Evolutionary conservation across 805 yeast genomes (phyloP).

Genomic region (Wickerhamomyces strasburgensis): DNA sequence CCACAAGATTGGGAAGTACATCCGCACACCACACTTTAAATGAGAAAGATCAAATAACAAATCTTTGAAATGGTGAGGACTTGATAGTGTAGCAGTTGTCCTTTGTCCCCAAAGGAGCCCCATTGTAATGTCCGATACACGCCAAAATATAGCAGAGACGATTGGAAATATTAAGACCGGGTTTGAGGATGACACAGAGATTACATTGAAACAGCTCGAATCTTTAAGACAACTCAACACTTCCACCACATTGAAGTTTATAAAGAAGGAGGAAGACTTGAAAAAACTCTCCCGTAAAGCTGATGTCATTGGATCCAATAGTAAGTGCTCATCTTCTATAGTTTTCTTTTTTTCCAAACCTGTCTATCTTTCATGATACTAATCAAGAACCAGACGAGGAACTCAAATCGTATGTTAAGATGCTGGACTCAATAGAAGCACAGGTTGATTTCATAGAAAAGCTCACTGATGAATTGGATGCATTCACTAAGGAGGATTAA

Average conservation of each 20-base stretch:
- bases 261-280: slow-evolving; percentile 39
- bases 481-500: slow-evolving; percentile 10
- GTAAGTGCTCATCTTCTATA: slow-evolving; percentile 12
- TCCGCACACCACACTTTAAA: slow-evolving; percentile 1
- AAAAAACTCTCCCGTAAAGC: slow-evolving; percentile 23
- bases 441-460: slow-evolving; percentile 15
- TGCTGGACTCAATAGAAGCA: slow-evolving; percentile 11
- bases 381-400: slow-evolving; percentile 29
- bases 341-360: slow-evolving; percentile 2
- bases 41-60: too few species aligned
- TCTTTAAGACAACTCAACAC: slow-evolving; percentile 52
- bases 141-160: slow-evolving; percentile 22
- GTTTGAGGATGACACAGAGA: slow-evolving; percentile 35
- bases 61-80: too few species aligned
- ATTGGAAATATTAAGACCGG: slow-evolving; percentile 30
- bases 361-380: too few species aligned
- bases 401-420: slow-evolving; percentile 14
- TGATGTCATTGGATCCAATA: slow-evolving; percentile 14
- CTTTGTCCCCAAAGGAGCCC: too few species aligned
- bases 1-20: background rate
- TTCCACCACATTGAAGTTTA: slow-evolving; percentile 49
- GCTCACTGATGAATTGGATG: slow-evolving; percentile 17
- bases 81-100: too few species aligned
- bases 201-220: slow-evolving; percentile 37
- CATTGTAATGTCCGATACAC: slow-evolving; percentile 14